Evolutionary conservation across 2,329 filamentous ascomycete species (phyloP).

Genomic region (Trichophyton rubrum): DNA sequence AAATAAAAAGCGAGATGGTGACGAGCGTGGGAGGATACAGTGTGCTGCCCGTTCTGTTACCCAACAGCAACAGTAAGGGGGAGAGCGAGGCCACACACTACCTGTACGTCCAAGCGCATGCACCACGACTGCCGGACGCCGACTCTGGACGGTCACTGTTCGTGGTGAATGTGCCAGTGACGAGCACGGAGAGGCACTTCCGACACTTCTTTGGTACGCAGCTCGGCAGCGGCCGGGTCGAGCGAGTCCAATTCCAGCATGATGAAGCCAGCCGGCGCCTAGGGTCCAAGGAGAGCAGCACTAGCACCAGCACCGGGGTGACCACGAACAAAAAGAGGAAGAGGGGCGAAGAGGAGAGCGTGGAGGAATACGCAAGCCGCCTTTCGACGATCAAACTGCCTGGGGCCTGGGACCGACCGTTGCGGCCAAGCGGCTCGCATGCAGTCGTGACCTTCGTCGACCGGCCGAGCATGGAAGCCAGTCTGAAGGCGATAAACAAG

Average conservation of each 20-base stretch:
- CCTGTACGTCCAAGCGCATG: constrained; percentile 73
- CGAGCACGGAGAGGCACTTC: constrained; percentile 66
- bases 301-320: background rate
- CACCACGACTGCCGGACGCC: constrained; percentile 61
- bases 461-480: constrained; percentile 59
- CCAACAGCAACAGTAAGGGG: constrained; percentile 33
- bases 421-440: constrained; percentile 62
- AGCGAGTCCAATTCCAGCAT: constrained; percentile 61
- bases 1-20: constrained; percentile 14
- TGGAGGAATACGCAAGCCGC: constrained; percentile 40
- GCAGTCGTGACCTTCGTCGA: constrained; percentile 79
- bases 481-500: constrained; percentile 53
- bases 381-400: constrained; percentile 54
- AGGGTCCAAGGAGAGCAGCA: constrained; percentile 10
- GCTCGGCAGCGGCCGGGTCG: constrained; percentile 65
- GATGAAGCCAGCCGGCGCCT: constrained; percentile 11
- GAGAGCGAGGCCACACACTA: constrained; percentile 56
- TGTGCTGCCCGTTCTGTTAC: constrained; percentile 56
- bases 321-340: constrained; percentile 32
- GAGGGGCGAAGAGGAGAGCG: constrained; percentile 33
- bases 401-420: constrained; percentile 55
- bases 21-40: constrained; percentile 48
- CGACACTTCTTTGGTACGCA: constrained; percentile 62
- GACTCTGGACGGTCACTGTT: constrained; percentile 73
- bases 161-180: constrained; percentile 76